Evolutionary conservation across 768 basidiomycete species (phyloP).

Genomic region (Leucogyrophana mollusca): DNA sequence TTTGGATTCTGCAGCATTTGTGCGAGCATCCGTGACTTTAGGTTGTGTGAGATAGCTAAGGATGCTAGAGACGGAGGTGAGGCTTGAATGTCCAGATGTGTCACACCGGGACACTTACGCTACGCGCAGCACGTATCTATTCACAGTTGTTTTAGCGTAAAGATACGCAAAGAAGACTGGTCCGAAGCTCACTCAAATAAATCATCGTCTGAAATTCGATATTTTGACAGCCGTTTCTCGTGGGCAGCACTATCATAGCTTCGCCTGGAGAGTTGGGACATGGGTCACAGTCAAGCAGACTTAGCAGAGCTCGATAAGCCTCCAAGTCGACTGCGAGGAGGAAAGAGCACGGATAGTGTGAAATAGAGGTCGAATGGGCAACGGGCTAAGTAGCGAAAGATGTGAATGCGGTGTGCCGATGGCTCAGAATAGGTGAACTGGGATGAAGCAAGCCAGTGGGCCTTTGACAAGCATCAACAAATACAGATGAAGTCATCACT

Average conservation of each 20-base stretch:
- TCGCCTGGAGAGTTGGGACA: constrained; percentile 58
- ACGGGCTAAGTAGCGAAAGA: not conserved
- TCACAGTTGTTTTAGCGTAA: constrained; percentile 10
- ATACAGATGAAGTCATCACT: constrained; percentile 10
- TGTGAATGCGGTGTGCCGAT: not conserved
- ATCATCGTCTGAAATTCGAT: constrained; percentile 82
- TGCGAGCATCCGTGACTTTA: constrained; percentile 38
- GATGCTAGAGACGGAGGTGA: constrained; percentile 43
- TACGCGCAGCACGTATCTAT: constrained; percentile 78
- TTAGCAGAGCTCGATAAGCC: too few relatives aligned
- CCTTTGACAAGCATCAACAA: constrained; percentile 22
- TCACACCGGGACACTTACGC: constrained; percentile 63
- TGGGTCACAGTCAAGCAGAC: constrained; percentile 13
- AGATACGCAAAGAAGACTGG: constrained; percentile 1
- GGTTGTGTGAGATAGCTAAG: constrained; percentile 70
- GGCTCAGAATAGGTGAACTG: too few relatives aligned
- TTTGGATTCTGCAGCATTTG: constrained; percentile 39
- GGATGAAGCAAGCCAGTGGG: too few relatives aligned
- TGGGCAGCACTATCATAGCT: constrained; percentile 73
- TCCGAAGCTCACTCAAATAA: constrained; percentile 69
- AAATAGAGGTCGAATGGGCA: not conserved
- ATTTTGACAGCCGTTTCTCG: constrained; percentile 70
- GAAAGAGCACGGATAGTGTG: not conserved
- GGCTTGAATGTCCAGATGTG: not conserved
- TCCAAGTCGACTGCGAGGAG: not conserved